phyloP scores from a whole-genome alignment of 805 yeast genomes.

The Cyberlindnera galapagoensis region DNA sequence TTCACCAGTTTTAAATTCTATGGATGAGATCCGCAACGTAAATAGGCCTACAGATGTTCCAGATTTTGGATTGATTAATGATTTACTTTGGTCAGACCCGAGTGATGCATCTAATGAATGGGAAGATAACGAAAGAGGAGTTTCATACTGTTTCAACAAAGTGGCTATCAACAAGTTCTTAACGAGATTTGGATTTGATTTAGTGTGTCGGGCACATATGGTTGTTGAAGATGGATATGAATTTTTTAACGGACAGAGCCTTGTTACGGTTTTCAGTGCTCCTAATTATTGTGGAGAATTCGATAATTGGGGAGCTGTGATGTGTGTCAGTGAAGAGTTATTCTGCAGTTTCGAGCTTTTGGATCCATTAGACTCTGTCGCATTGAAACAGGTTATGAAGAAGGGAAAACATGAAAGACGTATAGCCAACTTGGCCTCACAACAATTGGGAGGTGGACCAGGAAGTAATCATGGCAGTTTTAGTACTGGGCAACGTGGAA shows the following conservation, averaged over 20 bases:
- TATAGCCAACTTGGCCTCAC: constrained; percentile 38
- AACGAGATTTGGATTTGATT: constrained; percentile 63
- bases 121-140: constrained; percentile 93
- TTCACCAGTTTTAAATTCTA: constrained; percentile 69
- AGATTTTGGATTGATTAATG: constrained; percentile 98
- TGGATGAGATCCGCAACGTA: constrained; percentile 75
- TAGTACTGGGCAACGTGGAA: constrained; percentile 5
- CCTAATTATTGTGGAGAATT: constrained; percentile 81
- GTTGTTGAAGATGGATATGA: constrained; percentile 95
- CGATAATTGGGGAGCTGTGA: constrained; percentile 95
- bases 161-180: constrained; percentile 75
- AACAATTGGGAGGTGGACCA: constrained; percentile 10
- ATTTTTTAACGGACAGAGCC: constrained; percentile 79
- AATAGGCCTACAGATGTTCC: constrained; percentile 97
- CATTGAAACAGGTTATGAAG: constrained; percentile 90
- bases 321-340: constrained; percentile 91
- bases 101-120: constrained; percentile 67
- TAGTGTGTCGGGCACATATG: constrained; percentile 95
- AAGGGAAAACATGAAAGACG: constrained; percentile 87
- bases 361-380: constrained; percentile 90
- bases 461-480: constrained; percentile 22
- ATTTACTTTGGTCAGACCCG: constrained; percentile 89
- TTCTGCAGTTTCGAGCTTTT: constrained; percentile 88
- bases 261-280: constrained; percentile 97
- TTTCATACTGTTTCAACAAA: constrained; percentile 87